These are phyloP conservation scores for Xylaria acuta DNA, from an alignment of 495 filamentous ascomycete species.

Conservation along the genomic window DNA sequence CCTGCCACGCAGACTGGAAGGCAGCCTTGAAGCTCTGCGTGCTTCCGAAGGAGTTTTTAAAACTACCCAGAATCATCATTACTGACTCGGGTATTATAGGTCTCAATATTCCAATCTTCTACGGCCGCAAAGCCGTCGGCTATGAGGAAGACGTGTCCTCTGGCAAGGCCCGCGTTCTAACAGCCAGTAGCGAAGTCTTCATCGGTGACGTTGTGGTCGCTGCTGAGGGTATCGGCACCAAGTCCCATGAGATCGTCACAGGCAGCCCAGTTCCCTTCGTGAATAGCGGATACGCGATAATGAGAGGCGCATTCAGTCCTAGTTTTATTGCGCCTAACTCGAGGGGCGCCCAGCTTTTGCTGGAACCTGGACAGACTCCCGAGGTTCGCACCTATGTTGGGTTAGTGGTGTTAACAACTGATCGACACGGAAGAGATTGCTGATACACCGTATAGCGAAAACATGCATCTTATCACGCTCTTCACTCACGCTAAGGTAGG, in stretches of 20 bases:
- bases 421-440: slow-evolving; percentile 54
- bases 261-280: slow-evolving; percentile 57
- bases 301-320: slow-evolving; percentile 15
- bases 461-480: slow-evolving; percentile 50
- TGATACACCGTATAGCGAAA: neutral
- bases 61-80: neutral
- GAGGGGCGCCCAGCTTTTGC: slow-evolving; percentile 5
- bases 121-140: slow-evolving; percentile 43
- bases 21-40: neutral
- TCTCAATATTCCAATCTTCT: slow-evolving; percentile 51
- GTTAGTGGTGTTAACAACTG: slow-evolving; percentile 48
- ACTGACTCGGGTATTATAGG: slow-evolving; percentile 36
- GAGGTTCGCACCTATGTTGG: slow-evolving; percentile 20
- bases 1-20: neutral
- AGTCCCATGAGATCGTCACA: slow-evolving; percentile 54
- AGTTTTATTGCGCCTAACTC: neutral
- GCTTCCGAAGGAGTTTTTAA: neutral
- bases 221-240: slow-evolving; percentile 63
- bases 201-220: slow-evolving; percentile 60
- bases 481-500: slow-evolving; percentile 63
- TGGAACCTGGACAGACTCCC: slow-evolving; percentile 1
- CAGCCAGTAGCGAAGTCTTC: slow-evolving; percentile 49
- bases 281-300: slow-evolving; percentile 37
- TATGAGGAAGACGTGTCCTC: slow-evolving; percentile 50
- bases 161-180: slow-evolving; percentile 53